Evolutionary conservation across 371 early-diverging fungal species (phyloP).

Genomic region (Haplosporangium sp.): DNA sequence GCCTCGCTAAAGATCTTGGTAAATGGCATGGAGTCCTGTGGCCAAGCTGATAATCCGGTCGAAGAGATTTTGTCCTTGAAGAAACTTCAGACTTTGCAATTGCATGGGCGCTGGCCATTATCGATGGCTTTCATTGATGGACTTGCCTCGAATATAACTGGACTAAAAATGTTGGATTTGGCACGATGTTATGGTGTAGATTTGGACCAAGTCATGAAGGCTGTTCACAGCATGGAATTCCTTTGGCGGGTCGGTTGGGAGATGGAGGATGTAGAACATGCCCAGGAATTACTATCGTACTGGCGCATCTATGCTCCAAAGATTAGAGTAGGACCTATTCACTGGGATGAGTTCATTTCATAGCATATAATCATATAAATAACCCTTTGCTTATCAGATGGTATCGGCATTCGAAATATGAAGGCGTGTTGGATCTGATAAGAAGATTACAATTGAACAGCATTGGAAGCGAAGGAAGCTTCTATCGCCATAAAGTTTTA

Average conservation of each 20-base stretch:
- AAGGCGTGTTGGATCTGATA: constrained; percentile 1
- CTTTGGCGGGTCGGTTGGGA: constrained; percentile 50
- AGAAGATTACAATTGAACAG: neutral
- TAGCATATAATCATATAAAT: constrained; percentile 5
- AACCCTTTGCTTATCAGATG: neutral
- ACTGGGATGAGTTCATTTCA: constrained; percentile 19
- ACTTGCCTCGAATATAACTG: constrained; percentile 18
- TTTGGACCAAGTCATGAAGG: constrained; percentile 29
- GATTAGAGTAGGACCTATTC: constrained; percentile 26
- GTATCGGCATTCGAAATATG: neutral
- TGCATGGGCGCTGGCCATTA: constrained; percentile 38
- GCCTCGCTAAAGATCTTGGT: constrained; percentile 27
- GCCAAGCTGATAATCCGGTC: constrained; percentile 23
- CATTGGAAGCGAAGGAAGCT: constrained; percentile 1
- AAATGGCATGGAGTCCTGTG: constrained; percentile 45
- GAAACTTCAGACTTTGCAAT: constrained; percentile 37
- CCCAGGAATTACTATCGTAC: constrained; percentile 2
- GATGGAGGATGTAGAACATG: constrained; percentile 12
- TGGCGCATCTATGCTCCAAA: constrained; percentile 20
- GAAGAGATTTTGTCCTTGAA: constrained; percentile 27
- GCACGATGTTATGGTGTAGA: constrained; percentile 32
- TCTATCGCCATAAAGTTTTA: neutral
- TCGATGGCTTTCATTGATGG: constrained; percentile 15
- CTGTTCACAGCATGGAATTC: constrained; percentile 23
- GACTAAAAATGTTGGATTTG: constrained; percentile 44